These are phyloP conservation scores for Aspergillus ochraceus DNA, from an alignment of 2,329 filamentous ascomycete genomes.

Conservation along the genomic window DNA sequence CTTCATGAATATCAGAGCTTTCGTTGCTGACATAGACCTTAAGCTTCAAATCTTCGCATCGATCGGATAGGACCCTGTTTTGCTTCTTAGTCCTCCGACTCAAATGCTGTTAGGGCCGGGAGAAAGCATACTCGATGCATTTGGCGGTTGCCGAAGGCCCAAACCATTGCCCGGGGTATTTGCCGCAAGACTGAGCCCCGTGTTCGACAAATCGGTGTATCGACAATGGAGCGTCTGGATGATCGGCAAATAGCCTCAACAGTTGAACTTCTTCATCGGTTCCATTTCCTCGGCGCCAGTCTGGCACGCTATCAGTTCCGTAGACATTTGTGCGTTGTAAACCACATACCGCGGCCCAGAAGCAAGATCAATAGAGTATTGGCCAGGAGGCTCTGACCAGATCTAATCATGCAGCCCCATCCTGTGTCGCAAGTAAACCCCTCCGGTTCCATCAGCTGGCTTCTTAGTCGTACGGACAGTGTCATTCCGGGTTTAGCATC, in stretches of 20 bases:
- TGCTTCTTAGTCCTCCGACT: constrained; percentile 6
- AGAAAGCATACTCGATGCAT: constrained; percentile 76
- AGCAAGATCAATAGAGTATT: constrained; percentile 74
- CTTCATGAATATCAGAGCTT: constrained; percentile 88
- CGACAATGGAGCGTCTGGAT: constrained; percentile 82
- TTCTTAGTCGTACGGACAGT: constrained; percentile 80
- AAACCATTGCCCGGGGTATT: constrained; percentile 97
- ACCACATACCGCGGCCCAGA: constrained; percentile 70
- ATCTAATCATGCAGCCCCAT: constrained; percentile 99
- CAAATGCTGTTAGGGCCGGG: neutral
- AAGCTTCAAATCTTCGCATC: constrained; percentile 61
- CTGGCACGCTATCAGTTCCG: constrained; percentile 43
- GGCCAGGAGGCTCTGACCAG: constrained; percentile 87
- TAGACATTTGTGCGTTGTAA: constrained; percentile 18
- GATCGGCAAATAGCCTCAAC: constrained; percentile 82
- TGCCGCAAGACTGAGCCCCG: constrained; percentile 82
- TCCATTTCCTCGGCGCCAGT: constrained; percentile 70
- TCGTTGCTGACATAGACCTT: constrained; percentile 88
- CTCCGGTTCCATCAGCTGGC: constrained; percentile 71
- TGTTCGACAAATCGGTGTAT: constrained; percentile 92
- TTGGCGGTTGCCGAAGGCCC: constrained; percentile 93
- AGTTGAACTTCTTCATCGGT: constrained; percentile 66
- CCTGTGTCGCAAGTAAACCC: constrained; percentile 93
- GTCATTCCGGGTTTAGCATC: constrained; percentile 72
- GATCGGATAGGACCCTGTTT: constrained; percentile 70